Percentiles rank a stretch among this genome's conserved stretches.
These are phyloP conservation scores for Citrus australasica DNA, from an alignment of 345 rosid genomes.

Conservation along the genomic window DNA sequence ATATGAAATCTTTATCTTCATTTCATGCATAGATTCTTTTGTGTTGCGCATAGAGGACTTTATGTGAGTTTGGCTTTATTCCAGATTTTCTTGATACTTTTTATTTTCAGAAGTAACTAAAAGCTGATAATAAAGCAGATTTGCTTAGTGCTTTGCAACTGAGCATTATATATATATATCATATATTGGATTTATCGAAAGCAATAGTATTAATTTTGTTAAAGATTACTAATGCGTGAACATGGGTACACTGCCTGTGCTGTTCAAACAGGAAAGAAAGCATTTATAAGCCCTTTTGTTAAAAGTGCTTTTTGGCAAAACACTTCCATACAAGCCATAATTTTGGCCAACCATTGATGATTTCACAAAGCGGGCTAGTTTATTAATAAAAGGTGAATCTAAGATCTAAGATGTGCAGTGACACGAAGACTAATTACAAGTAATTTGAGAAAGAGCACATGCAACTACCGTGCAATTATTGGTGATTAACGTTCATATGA, in stretches of 20 bases:
- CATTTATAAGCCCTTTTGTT: neutral
- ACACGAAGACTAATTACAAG: constrained; percentile 1
- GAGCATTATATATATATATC: neutral
- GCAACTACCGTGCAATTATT: constrained; percentile 13
- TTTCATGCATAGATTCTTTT: neutral
- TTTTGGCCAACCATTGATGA: neutral
- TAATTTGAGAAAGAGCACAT: constrained; percentile 25
- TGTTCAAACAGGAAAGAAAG: neutral
- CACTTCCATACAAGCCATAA: neutral
- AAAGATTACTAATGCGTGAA: neutral
- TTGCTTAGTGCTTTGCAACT: neutral
- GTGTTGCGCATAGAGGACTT: neutral
- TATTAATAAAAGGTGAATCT: neutral
- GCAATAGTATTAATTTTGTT: neutral
- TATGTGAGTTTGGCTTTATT: neutral
- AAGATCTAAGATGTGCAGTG: constrained; percentile 20
- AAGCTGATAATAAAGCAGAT: neutral
- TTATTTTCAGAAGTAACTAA: neutral
- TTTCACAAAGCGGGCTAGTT: neutral
- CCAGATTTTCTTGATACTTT: neutral
- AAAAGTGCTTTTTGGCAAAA: neutral
- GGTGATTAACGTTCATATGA: neutral
- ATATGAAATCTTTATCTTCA: neutral
- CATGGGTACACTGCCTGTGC: neutral
- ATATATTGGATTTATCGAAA: too few relatives aligned